Conservation (phyloP, 2,329 filamentous ascomycete species). For the Penicillium aurantiogriseum region DNA sequence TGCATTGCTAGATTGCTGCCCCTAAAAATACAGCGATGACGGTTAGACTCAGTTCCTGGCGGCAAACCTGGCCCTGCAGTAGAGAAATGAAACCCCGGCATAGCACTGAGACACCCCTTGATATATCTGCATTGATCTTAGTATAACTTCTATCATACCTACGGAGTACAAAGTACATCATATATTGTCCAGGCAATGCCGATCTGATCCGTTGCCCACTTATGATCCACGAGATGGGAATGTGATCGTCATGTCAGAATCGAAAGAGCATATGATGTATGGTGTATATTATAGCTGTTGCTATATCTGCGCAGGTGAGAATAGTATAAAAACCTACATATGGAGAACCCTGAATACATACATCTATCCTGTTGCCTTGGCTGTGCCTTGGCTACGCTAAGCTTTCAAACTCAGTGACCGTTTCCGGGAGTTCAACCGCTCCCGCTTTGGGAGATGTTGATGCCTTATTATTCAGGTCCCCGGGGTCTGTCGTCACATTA, state of each 20-base stretch:
- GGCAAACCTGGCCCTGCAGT: conserved; percentile 5
- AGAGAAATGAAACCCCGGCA: conserved; percentile 8
- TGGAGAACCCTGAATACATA: background rate
- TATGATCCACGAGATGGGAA: conserved; percentile 2
- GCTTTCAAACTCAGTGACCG: background rate
- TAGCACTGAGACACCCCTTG: conserved; percentile 7
- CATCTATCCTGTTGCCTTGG: background rate
- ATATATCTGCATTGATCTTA: background rate
- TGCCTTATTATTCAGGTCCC: background rate
- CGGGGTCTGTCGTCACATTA: background rate
- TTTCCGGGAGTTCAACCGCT: background rate
- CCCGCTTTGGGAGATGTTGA: background rate
- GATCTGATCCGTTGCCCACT: background rate
- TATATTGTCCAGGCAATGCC: background rate
- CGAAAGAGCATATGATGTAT: background rate
- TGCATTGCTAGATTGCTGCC: background rate
- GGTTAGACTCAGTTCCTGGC: conserved; percentile 8
- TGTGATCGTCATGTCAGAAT: conserved; percentile 1
- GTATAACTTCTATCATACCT: background rate
- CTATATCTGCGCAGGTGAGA: too few species aligned
- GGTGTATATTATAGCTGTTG: background rate
- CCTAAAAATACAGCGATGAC: conserved; percentile 4
- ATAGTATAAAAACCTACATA: background rate
- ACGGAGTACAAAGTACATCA: background rate
- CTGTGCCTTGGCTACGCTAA: background rate